Base-by-base conservation (phyloP, 768 basidiomycete genomes). In the Cubamyces sp. region DNA sequence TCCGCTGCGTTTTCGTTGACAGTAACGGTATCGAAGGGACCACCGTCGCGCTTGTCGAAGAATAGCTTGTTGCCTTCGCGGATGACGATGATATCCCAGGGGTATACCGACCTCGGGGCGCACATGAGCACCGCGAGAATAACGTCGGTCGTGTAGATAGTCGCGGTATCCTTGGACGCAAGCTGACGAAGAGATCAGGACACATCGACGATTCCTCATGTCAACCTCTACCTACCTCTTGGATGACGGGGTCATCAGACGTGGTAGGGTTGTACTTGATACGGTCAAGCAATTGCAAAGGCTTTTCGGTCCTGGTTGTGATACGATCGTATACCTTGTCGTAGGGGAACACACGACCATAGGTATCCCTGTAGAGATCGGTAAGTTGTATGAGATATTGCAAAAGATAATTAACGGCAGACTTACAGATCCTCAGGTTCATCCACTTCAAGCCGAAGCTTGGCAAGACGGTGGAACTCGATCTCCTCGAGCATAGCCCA, bases 1-100 rank as follows among this genome's bases (percentile, higher is more conserved):
- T 99, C 97, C 1, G 90, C 84, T 5, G 97, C 94, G 73, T 99
- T 98, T 80, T 99, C 97, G 77, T 99, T 98, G 70, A 99, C 97
- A 18, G 96, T 97, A 60, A 98, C 90, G 40, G 91, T 96, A 75
- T 99, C 94, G 70, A 98, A 97, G 2, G 96, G 92, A 57, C 96
- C 96, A 16, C 95, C 96, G 73, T 95, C 93, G 61, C 97, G 91
- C 78, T 98, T 98, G 82, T 99, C 97, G 66, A 99, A 85, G 82
- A 91, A 98, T 9, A 99, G 78, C 72, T 88, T 92, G 79, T 94
- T 88, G 43, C 94, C 96, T 72, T 97, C 94, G 30, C 94, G 90
- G 30, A 93, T 82, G 68, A 98, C 90, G 64, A 99, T 91, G 55
- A 99, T 95, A 72, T 99, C 97, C 97, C 97, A 99, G 5, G 96